Conservation (phyloP, 2,329 filamentous ascomycete species). For the Aspergillus flavus region DNA sequence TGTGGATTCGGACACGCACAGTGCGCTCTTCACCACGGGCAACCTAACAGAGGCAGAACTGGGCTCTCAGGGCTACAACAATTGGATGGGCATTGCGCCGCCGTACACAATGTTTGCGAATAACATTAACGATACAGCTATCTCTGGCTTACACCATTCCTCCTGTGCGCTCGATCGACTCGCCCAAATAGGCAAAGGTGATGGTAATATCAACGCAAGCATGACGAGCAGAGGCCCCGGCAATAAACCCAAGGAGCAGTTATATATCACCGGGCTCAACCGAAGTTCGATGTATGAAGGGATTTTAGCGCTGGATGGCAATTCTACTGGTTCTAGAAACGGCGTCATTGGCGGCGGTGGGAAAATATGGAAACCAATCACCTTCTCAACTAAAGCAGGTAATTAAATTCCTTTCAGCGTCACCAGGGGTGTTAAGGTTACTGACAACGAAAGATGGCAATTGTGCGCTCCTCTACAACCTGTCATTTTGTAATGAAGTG, state of each 20-base stretch:
- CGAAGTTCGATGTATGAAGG: conserved; percentile 71
- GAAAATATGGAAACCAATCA: conserved; percentile 69
- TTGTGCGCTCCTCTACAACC: conserved; percentile 81
- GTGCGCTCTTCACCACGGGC: conserved; percentile 76
- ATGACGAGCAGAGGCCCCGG: conserved; percentile 71
- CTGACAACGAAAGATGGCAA: conserved; percentile 63
- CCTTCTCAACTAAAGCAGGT: conserved; percentile 80
- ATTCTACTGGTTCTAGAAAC: conserved; percentile 56
- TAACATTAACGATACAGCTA: conserved; percentile 58
- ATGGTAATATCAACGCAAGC: conserved; percentile 58
- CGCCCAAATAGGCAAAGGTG: conserved; percentile 66
- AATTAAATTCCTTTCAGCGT: conserved; percentile 36
- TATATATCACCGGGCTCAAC: conserved; percentile 78
- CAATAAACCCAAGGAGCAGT: conserved; percentile 79
- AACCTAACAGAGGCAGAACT: conserved; percentile 59
- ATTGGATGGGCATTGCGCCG: conserved; percentile 61
- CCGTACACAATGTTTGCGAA: conserved; percentile 79
- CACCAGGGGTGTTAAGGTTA: background rate
- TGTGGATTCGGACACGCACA: conserved; percentile 80
- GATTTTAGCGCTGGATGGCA: conserved; percentile 67
- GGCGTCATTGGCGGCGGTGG: conserved; percentile 71
- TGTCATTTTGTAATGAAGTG: conserved; percentile 85
- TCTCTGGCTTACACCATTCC: conserved; percentile 74
- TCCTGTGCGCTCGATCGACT: conserved; percentile 75
- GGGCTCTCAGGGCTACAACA: conserved; percentile 52